phyloP scores from a whole-genome alignment of 768 basidiomycete genomes.

The Lactarius hatsudake region DNA sequence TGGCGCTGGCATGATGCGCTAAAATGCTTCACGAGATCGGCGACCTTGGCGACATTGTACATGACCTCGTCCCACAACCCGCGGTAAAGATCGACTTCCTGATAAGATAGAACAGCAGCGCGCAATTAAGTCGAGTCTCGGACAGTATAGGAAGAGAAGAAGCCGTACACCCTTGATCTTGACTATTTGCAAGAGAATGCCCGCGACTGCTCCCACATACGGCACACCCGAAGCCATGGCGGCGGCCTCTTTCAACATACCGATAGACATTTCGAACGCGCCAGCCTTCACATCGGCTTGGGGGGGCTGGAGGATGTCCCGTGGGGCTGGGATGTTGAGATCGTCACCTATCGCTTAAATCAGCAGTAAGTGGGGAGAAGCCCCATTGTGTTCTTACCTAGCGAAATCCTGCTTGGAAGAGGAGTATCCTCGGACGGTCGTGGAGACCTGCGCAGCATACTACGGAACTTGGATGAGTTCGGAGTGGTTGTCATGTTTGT shows the following conservation, averaged over 20 bases:
- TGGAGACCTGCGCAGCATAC: slow-evolving; percentile 8
- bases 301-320: neutral
- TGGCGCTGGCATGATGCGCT: slow-evolving; percentile 4
- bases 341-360: neutral
- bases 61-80: slow-evolving; percentile 19
- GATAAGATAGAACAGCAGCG: neutral
- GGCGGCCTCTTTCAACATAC: slow-evolving; percentile 13
- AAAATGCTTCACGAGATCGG: slow-evolving; percentile 14
- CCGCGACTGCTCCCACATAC: slow-evolving; percentile 16
- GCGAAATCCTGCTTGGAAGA: neutral
- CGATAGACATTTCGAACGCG: slow-evolving; percentile 9
- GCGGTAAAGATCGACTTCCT: slow-evolving; percentile 24
- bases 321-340: neutral
- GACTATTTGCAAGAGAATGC: slow-evolving; percentile 12
- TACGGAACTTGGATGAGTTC: slow-evolving; percentile 3
- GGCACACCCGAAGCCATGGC: slow-evolving; percentile 10
- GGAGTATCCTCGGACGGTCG: neutral
- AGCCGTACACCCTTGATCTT: slow-evolving; percentile 20
- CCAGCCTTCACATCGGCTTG: neutral
- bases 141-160: neutral
- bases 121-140: neutral
- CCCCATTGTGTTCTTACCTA: neutral
- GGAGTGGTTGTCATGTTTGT: slow-evolving; percentile 1
- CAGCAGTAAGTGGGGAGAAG: neutral
- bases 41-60: slow-evolving; percentile 19